These are phyloP conservation scores for Blastobotrys americana DNA, from an alignment of 805 yeast species.

Conservation along the genomic window DNA sequence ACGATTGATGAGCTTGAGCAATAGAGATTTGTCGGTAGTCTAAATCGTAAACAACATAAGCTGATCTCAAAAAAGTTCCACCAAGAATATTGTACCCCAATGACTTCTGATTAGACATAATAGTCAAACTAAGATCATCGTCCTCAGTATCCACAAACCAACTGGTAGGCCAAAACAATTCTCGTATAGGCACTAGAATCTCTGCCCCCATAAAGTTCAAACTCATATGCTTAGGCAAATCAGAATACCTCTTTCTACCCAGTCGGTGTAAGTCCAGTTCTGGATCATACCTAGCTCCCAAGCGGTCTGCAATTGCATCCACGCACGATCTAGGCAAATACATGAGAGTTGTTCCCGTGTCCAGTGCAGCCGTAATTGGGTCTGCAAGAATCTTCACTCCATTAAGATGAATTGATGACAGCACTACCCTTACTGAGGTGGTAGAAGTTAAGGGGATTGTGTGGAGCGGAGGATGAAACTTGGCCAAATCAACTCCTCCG, in stretches of 20 bases:
- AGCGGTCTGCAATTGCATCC: constrained; percentile 27
- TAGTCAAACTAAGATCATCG: constrained; percentile 24
- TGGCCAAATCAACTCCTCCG: constrained; percentile 65
- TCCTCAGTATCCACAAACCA: constrained; percentile 21
- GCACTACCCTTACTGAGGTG: constrained; percentile 16
- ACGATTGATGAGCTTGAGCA: constrained; percentile 38
- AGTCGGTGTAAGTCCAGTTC: constrained; percentile 35
- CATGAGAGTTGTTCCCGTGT: constrained; percentile 50
- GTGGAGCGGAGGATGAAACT: constrained; percentile 25
- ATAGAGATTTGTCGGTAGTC: constrained; percentile 49
- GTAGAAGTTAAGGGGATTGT: constrained; percentile 17
- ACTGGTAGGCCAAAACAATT: constrained; percentile 23
- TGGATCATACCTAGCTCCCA: constrained; percentile 37
- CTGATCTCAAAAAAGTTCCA: constrained; percentile 53
- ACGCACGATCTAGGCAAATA: constrained; percentile 40
- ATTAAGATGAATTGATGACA: constrained; percentile 17
- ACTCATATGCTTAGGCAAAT: constrained; percentile 23
- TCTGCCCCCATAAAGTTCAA: constrained; percentile 47
- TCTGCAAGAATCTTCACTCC: constrained; percentile 8
- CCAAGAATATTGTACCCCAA: constrained; percentile 40
- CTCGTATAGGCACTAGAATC: constrained; percentile 36
- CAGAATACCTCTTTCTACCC: constrained; percentile 31
- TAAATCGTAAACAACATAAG: constrained; percentile 59
- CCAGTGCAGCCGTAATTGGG: constrained; percentile 36
- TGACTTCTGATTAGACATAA: constrained; percentile 23